phyloP scores from a whole-genome alignment of 495 filamentous ascomycete species.

The Mycothermus thermophilus region DNA sequence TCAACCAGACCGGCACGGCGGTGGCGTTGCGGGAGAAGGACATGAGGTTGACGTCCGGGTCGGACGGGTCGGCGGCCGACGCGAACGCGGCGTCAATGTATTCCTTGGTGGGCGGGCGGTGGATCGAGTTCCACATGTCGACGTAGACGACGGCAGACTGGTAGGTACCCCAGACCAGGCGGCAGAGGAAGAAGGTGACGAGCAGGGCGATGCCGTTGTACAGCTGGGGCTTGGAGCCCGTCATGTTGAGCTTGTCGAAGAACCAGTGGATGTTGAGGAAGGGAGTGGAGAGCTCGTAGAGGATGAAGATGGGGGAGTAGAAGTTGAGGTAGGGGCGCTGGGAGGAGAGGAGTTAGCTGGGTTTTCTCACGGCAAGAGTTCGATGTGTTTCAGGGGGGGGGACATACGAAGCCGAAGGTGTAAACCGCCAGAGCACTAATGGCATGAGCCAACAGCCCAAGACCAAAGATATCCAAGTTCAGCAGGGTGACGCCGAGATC shows the following conservation, averaged over 20 bases:
- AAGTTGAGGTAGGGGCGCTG: slow-evolving; percentile 90
- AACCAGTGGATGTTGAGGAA: slow-evolving; percentile 99
- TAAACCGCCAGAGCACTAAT: slow-evolving; percentile 76
- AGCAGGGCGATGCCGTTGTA: slow-evolving; percentile 73
- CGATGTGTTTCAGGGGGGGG: no score
- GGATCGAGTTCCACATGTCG: slow-evolving; percentile 61
- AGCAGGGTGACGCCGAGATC: slow-evolving; percentile 63
- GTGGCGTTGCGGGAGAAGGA: slow-evolving; percentile 29
- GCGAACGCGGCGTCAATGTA: slow-evolving; percentile 18
- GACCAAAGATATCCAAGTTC: slow-evolving; percentile 68
- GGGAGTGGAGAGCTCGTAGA: slow-evolving; percentile 91
- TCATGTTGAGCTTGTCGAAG: slow-evolving; percentile 92
- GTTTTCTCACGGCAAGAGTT: not conserved
- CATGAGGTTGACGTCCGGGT: slow-evolving; percentile 31
- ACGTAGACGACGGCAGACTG: slow-evolving; percentile 60
- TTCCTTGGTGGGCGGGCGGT: slow-evolving; percentile 20
- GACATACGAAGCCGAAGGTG: slow-evolving; percentile 79
- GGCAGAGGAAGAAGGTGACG: slow-evolving; percentile 69
- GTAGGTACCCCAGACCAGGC: slow-evolving; percentile 84
- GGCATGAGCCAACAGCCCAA: slow-evolving; percentile 82
- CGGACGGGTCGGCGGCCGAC: slow-evolving; percentile 15
- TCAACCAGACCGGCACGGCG: slow-evolving; percentile 67
- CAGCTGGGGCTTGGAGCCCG: slow-evolving; percentile 63
- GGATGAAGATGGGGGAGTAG: slow-evolving; percentile 81
- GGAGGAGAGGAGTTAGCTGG: not conserved